Conservation (phyloP, 148 eudicot species). For the Camellia japonica region DNA sequence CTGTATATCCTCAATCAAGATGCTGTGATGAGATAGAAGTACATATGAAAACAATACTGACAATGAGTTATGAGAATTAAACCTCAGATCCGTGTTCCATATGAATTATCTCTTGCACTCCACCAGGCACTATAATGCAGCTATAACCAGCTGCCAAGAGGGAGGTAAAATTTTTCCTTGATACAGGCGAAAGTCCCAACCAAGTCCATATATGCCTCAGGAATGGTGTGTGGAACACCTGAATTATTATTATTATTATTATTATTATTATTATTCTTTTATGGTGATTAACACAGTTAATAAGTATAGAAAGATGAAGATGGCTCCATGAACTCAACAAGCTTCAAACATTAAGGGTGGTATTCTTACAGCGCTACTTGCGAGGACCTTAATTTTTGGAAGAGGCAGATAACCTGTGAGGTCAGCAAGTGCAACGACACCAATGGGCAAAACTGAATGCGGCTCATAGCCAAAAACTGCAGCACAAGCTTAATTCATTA, state of each 20-base stretch:
- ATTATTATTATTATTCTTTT: conserved; percentile 2
- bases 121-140: conserved; percentile 87
- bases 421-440: conserved; percentile 69
- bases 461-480: conserved; percentile 96
- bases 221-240: conserved; percentile 90
- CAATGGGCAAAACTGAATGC: conserved; percentile 92
- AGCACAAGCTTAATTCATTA: neutral
- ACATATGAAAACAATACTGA: neutral
- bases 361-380: conserved; percentile 81
- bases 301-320: conserved; percentile 9
- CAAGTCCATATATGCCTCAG: conserved; percentile 94
- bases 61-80: conserved; percentile 12
- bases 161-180: conserved; percentile 67
- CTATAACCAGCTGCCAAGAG: conserved; percentile 73
- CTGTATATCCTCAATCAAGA: neutral
- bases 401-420: conserved; percentile 78
- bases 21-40: neutral
- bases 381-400: conserved; percentile 71
- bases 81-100: conserved; percentile 89
- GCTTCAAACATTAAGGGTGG: conserved; percentile 8
- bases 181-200: conserved; percentile 75
- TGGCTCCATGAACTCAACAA: conserved; percentile 3
- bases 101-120: conserved; percentile 80
- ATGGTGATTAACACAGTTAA: neutral
- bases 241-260: conserved; percentile 9